Percentiles rank a stretch among this genome's conserved stretches.
These are phyloP conservation scores for Gossypium longicalyx DNA, from an alignment of 345 rosid genomes.

Conservation along the genomic window DNA sequence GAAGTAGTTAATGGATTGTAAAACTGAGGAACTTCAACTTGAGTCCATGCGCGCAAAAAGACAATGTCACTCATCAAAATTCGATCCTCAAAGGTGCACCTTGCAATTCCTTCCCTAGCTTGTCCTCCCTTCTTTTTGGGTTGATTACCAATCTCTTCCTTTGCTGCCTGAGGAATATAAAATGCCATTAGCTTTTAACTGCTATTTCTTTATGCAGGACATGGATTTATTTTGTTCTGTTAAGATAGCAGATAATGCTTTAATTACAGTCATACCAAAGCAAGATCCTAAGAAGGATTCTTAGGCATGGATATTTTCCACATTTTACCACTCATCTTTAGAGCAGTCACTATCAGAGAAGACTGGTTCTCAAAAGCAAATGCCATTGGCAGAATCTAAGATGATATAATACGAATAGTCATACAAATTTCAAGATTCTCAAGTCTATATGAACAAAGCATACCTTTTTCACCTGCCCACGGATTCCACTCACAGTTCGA, in stretches of 20 bases:
- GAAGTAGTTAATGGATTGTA: constrained; percentile 84
- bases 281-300: background rate
- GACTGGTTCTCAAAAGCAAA: background rate
- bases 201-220: background rate
- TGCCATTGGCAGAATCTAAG: background rate
- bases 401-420: background rate
- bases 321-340: background rate
- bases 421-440: background rate
- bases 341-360: background rate
- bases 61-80: constrained; percentile 88
- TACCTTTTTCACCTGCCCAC: constrained; percentile 95
- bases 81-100: constrained; percentile 97
- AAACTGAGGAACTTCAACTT: constrained; percentile 69
- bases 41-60: constrained; percentile 76
- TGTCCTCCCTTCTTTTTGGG: constrained; percentile 62
- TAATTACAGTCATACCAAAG: background rate
- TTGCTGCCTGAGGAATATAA: constrained; percentile 54
- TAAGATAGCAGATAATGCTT: background rate
- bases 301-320: background rate
- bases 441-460: background rate
- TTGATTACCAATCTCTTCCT: constrained; percentile 67
- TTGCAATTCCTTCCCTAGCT: constrained; percentile 70
- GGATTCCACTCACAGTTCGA: constrained; percentile 89
- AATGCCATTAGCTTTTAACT: background rate
- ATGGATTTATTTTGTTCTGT: background rate